Conservation (phyloP, 2,329 filamentous ascomycete species). For the Aspergillus ochraceus region DNA sequence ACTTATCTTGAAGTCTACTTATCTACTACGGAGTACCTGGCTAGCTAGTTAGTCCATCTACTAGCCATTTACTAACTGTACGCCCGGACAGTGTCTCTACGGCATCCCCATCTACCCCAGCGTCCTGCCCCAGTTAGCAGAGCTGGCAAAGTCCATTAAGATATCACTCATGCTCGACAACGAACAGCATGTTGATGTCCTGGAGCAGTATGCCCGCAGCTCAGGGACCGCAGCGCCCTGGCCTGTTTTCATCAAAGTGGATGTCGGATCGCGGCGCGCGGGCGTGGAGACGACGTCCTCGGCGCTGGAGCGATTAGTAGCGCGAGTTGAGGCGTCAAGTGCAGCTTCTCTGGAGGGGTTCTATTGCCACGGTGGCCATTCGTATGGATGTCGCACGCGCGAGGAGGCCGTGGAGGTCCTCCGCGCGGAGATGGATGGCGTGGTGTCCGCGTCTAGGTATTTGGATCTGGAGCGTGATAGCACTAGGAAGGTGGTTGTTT, state of each 20-base stretch:
- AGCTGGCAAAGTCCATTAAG: conserved; percentile 29
- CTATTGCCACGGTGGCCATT: conserved; percentile 28
- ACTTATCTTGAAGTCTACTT: neutral
- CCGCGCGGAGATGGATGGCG: conserved; percentile 18
- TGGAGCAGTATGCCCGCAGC: conserved; percentile 15
- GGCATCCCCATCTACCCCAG: conserved; percentile 43
- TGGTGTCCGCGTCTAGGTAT: conserved; percentile 15
- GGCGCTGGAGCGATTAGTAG: conserved; percentile 11
- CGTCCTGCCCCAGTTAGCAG: conserved; percentile 30
- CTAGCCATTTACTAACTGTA: no score
- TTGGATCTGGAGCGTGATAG: neutral
- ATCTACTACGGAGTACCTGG: neutral
- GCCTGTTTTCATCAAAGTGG: conserved; percentile 28
- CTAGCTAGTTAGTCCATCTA: neutral
- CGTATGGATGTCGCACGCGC: conserved; percentile 24
- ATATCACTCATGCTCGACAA: conserved; percentile 40
- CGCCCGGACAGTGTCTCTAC: conserved; percentile 33
- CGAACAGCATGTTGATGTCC: conserved; percentile 22
- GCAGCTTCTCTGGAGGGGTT: conserved; percentile 20
- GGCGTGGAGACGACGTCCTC: conserved; percentile 18
- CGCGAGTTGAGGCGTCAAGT: conserved; percentile 16
- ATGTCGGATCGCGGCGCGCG: conserved; percentile 24
- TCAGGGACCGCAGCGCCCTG: conserved; percentile 7
- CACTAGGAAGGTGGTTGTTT: conserved; percentile 18
- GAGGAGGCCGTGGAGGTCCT: conserved; percentile 22